These are phyloP conservation scores for Aspergillus taichungensis DNA, from an alignment of 495 filamentous ascomycete species.

Conservation along the genomic window DNA sequence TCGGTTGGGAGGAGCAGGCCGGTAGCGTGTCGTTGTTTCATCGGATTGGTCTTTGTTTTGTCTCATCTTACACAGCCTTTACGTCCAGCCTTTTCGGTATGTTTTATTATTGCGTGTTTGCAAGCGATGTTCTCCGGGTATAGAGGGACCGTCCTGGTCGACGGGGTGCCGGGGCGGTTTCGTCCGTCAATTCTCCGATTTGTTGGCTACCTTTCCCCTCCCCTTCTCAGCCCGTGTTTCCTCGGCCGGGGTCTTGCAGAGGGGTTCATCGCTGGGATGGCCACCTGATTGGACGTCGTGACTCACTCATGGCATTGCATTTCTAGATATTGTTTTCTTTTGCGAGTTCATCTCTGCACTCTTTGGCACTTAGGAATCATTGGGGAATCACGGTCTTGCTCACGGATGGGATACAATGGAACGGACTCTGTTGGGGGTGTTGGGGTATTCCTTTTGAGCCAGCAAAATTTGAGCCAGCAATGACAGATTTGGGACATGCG, in stretches of 20 bases:
- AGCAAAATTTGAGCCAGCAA: constrained; percentile 15
- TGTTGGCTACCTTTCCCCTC: constrained; percentile 24
- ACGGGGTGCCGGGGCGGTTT: constrained; percentile 31
- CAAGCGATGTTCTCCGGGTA: constrained; percentile 27
- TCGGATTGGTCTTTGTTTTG: constrained; percentile 28
- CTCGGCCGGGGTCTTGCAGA: constrained; percentile 18
- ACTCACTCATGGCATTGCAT: constrained; percentile 31
- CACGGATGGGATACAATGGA: constrained; percentile 39
- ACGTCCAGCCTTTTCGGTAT: constrained; percentile 17
- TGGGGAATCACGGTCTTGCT: constrained; percentile 42
- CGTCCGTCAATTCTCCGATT: constrained; percentile 31
- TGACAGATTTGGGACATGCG: constrained; percentile 14
- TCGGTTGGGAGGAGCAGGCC: constrained; percentile 43
- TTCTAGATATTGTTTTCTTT: constrained; percentile 33
- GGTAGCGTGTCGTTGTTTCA: constrained; percentile 36
- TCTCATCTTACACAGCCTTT: constrained; percentile 22
- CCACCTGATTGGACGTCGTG: constrained; percentile 19
- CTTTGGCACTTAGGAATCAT: constrained; percentile 34
- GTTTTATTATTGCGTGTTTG: constrained; percentile 24
- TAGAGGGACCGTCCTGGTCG: constrained; percentile 20
- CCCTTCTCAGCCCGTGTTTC: constrained; percentile 14
- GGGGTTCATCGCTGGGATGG: constrained; percentile 22
- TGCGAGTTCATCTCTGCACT: constrained; percentile 29
- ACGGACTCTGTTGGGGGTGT: constrained; percentile 40
- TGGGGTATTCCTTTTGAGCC: constrained; percentile 40